A percentile compares a stretch with the other conserved stretches of the same genome.
phyloP scores from a whole-genome alignment of 257 asterid genomes.

The Jacaranda copaia region DNA sequence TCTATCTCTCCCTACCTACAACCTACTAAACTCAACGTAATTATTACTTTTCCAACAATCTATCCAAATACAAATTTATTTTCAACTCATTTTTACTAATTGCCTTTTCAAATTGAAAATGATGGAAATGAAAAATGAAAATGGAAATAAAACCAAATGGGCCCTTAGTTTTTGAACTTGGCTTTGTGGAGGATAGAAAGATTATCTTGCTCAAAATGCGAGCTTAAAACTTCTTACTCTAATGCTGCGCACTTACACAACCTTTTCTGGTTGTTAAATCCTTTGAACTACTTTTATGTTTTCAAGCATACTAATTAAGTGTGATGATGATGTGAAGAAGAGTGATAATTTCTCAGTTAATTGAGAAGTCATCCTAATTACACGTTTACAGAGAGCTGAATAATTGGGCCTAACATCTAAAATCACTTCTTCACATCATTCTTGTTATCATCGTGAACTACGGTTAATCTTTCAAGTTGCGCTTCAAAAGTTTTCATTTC shows the following conservation, averaged over 20 bases:
- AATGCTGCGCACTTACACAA: no score
- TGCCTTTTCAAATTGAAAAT: no score
- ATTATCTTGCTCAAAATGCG: neutral
- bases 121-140: no score
- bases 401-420: neutral
- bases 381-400: constrained; percentile 2
- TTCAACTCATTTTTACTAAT: no score
- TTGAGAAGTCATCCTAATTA: neutral
- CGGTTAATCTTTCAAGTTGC: neutral
- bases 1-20: no score
- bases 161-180: neutral
- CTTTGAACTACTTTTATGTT: constrained; percentile 4
- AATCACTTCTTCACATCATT: neutral
- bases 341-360: neutral
- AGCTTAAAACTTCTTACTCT: constrained; percentile 3
- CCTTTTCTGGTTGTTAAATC: neutral
- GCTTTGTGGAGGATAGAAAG: neutral
- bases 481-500: constrained; percentile 29
- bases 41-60: no score
- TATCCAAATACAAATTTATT: no score
- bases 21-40: no score
- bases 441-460: neutral
- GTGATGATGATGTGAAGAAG: neutral
- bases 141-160: no score
- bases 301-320: neutral